These are phyloP conservation scores for Candida suzukii DNA, from an alignment of 805 yeast species.

Conservation along the genomic window DNA sequence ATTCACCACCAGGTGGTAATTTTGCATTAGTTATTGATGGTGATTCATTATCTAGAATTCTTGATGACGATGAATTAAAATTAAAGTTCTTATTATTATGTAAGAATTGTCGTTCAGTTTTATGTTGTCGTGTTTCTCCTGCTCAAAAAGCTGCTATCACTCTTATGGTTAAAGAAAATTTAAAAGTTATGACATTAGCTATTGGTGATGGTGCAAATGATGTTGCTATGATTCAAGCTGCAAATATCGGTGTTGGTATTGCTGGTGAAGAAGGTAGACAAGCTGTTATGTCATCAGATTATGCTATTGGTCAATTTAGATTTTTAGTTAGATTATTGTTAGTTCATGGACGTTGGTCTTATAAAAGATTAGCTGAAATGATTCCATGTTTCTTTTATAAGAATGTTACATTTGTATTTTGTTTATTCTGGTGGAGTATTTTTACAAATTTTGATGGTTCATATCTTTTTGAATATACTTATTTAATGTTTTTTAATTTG, in stretches of 20 bases:
- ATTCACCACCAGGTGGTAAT: conserved; percentile 60
- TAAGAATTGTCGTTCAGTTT: conserved; percentile 73
- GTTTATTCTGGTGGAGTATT: conserved; percentile 77
- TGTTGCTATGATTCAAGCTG: conserved; percentile 87
- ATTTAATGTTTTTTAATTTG: conserved; percentile 72
- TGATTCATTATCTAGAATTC: conserved; percentile 54
- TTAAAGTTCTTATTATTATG: conserved; percentile 63
- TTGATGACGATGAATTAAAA: conserved; percentile 32
- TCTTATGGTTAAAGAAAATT: conserved; percentile 61
- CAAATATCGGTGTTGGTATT: conserved; percentile 83
- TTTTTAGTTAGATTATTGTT: conserved; percentile 57
- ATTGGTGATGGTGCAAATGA: conserved; percentile 89
- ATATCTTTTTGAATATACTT: conserved; percentile 71
- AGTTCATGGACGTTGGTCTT: conserved; percentile 85
- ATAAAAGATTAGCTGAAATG: conserved; percentile 76
- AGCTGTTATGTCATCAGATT: conserved; percentile 84
- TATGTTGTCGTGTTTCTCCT: conserved; percentile 86
- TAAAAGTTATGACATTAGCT: conserved; percentile 79
- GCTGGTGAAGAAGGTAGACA: conserved; percentile 91
- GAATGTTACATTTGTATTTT: conserved; percentile 66
- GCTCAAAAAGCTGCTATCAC: conserved; percentile 85
- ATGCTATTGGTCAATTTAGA: conserved; percentile 79
- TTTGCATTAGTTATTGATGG: conserved; percentile 76
- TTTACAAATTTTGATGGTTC: conserved; percentile 73
- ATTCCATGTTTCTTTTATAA: conserved; percentile 77